Base-by-base conservation (phyloP, 139 green algal genomes). In the Chlorella sorokiniana region DNA sequence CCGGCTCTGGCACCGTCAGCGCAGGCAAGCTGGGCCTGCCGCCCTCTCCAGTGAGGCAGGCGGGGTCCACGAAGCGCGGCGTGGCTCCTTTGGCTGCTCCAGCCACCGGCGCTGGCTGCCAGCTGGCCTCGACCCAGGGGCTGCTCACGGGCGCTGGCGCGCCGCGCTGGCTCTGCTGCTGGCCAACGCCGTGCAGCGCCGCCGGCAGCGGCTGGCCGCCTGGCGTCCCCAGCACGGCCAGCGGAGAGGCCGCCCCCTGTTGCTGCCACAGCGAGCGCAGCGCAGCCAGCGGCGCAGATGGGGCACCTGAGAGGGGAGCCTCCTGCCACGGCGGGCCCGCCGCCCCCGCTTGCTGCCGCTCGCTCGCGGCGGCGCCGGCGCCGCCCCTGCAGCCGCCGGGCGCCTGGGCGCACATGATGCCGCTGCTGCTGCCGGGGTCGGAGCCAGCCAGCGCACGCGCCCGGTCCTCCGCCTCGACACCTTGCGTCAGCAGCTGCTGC, bases 231-330 rank as follows among this genome's bases (percentile, higher is more conserved):
- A 69, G 40, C 61, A 81, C n/a, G 7, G 76, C 61, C 27, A 64
- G 33, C 11, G 73, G 73, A 1, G 73, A 79, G 20, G 37, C 73
- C 3, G 40, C 33, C 9, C 76, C 42, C 31, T 81, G 76, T 61
- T 81, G 76, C 61, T 81, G 76, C 76, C 61, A 72, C 41, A 73
- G 41, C 61, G 63, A 41, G 22, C 44, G 22, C 41, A 81, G 76
- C 18, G 29, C 41, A 3, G 59, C 76, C 27, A 72, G 41, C 0
- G 76, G 59, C 8, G 37, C 63, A 1, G 62, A 6, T 14, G 42
- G 10, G 23, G 44, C 62, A 27, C 33, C 9, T 1, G 33, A 20
- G 8, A 23, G 31, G 27, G 18, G 45, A 29, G 45, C 37, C 31
- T 41, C 10, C 7, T 18, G 29, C 2, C 3, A 23, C 18, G 33